Evolutionary conservation across 768 basidiomycete species (phyloP).

Genomic region (Phlebiopsis gigantea): DNA sequence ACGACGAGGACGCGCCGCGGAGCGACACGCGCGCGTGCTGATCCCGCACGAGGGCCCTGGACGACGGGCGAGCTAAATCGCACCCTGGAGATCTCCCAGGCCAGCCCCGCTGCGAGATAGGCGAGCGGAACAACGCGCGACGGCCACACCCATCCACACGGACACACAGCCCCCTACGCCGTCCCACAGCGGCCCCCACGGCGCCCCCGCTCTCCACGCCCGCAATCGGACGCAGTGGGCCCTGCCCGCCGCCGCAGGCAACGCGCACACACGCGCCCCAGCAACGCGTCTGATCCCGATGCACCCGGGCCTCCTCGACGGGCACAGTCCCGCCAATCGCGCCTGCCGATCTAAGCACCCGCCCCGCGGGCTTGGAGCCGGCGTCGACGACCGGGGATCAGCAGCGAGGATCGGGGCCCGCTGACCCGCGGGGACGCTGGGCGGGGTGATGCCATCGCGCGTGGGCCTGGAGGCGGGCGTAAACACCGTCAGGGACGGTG

Average conservation of each 20-base stretch:
- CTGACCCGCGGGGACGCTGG: too few species aligned
- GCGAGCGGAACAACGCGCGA: background rate
- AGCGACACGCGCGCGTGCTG: too few species aligned
- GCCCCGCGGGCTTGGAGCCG: too few species aligned
- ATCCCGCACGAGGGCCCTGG: too few species aligned
- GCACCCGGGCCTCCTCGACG: background rate
- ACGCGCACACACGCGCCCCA: background rate
- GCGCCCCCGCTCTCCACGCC: background rate
- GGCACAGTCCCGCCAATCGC: background rate
- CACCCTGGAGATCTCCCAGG: too few species aligned
- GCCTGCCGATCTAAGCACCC: background rate
- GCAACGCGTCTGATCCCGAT: background rate
- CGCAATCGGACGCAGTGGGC: background rate
- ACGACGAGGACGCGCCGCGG: too few species aligned
- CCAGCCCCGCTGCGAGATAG: too few species aligned
- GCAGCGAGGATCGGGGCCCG: too few species aligned
- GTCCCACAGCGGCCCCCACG: background rate
- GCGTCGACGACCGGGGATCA: background rate
- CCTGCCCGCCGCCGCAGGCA: too few species aligned
- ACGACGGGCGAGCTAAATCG: too few species aligned
- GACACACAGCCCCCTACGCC: background rate
- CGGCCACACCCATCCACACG: background rate
- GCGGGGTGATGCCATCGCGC: background rate
- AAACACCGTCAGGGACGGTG: background rate
- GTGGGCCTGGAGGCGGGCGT: background rate